These are phyloP conservation scores for Mortierella antarctica DNA, from an alignment of 192 early-diverging fungal species.

Conservation along the genomic window DNA sequence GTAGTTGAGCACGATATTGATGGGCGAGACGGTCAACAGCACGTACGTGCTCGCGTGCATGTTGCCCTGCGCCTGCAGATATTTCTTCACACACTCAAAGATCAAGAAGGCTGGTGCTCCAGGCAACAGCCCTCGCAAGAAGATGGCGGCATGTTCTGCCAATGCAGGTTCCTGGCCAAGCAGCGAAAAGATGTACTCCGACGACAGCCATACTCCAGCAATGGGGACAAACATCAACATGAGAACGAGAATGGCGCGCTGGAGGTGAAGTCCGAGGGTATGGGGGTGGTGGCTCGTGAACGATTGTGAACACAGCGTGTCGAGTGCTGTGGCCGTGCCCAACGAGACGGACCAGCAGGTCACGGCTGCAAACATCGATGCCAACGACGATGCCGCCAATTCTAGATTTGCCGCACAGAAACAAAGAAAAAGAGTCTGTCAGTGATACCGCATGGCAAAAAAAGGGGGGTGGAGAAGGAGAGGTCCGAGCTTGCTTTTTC, in stretches of 20 bases:
- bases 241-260: slow-evolving; percentile 85
- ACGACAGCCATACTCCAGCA: slow-evolving; percentile 67
- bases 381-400: slow-evolving; percentile 77
- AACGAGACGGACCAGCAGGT: slow-evolving; percentile 74
- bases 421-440: background rate
- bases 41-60: slow-evolving; percentile 88
- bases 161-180: slow-evolving; percentile 81
- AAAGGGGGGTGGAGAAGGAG: background rate
- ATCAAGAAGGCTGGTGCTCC: slow-evolving; percentile 82
- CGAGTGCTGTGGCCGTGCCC: slow-evolving; percentile 78
- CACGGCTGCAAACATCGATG: slow-evolving; percentile 78
- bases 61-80: slow-evolving; percentile 85
- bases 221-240: slow-evolving; percentile 77
- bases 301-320: slow-evolving; percentile 80
- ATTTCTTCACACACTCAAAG: slow-evolving; percentile 89
- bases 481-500: too few relatives aligned
- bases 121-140: slow-evolving; percentile 73
- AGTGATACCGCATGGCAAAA: background rate
- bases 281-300: slow-evolving; percentile 75
- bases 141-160: slow-evolving; percentile 73
- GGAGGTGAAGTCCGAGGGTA: slow-evolving; percentile 80
- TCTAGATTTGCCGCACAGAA: slow-evolving; percentile 55
- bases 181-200: slow-evolving; percentile 74
- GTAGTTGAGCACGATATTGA: slow-evolving; percentile 84
- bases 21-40: slow-evolving; percentile 72